These are phyloP conservation scores for Aspergillus sp. DNA, from an alignment of 2,329 filamentous ascomycete species.

Conservation along the genomic window DNA sequence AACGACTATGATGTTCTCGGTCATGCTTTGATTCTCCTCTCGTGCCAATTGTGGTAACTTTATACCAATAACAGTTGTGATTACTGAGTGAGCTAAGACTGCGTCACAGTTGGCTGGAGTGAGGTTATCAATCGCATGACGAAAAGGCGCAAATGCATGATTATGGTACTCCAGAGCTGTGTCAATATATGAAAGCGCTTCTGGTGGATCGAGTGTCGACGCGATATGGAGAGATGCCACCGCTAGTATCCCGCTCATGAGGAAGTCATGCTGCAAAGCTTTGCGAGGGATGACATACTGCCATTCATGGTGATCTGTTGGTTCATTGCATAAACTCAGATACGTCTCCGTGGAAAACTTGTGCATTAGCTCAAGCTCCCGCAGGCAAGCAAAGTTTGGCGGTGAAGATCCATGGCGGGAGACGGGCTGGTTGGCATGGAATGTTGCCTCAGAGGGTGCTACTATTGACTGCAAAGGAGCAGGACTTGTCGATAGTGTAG, in stretches of 20 bases:
- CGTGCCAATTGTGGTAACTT: constrained; percentile 38
- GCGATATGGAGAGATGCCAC: constrained; percentile 45
- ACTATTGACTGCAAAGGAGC: constrained; percentile 1
- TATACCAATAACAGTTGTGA: constrained; percentile 40
- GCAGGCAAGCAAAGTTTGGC: constrained; percentile 20
- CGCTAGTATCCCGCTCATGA: constrained; percentile 46
- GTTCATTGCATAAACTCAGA: constrained; percentile 41
- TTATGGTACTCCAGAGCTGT: constrained; percentile 41
- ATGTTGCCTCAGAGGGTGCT: not conserved
- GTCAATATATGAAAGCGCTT: constrained; percentile 38
- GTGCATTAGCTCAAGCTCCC: constrained; percentile 56
- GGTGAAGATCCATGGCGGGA: not conserved
- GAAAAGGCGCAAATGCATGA: constrained; percentile 37
- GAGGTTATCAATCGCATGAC: constrained; percentile 37
- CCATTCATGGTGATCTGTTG: constrained; percentile 40
- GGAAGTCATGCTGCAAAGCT: constrained; percentile 44
- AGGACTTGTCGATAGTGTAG: constrained; percentile 12
- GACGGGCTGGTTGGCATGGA: not conserved
- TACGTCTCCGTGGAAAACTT: constrained; percentile 53
- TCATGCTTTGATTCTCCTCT: constrained; percentile 34
- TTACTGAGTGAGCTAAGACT: constrained; percentile 40
- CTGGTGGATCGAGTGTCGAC: constrained; percentile 30
- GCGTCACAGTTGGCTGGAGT: constrained; percentile 41
- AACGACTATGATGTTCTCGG: constrained; percentile 39
- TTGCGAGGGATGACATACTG: constrained; percentile 44